Evolutionary conservation across 768 basidiomycete species (phyloP).

Genomic region (Mycena kentingensis): DNA sequence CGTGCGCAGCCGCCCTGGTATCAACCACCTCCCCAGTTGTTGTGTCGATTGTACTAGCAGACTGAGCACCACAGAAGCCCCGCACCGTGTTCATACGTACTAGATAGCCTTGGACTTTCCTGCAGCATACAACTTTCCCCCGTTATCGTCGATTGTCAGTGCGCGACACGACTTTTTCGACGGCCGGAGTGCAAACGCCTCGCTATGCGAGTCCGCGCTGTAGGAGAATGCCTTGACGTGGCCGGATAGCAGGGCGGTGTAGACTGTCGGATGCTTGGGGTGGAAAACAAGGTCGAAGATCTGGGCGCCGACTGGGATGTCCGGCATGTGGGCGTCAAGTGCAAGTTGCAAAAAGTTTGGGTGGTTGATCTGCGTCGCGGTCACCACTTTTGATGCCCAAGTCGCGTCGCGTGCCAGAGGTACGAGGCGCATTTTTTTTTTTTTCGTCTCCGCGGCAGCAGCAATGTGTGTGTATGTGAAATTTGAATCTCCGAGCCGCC

Average conservation of each 20-base stretch:
- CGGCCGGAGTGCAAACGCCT: conserved; percentile 64
- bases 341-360: neutral
- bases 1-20: conserved; percentile 58
- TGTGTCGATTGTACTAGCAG: conserved; percentile 67
- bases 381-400: no score
- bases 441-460: no score
- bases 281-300: conserved; percentile 92
- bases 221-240: conserved; percentile 82
- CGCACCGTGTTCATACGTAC: conserved; percentile 47
- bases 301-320: conserved; percentile 74
- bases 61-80: conserved; percentile 6
- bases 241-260: conserved; percentile 78
- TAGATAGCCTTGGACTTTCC: conserved; percentile 81
- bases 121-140: conserved; percentile 69
- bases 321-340: conserved; percentile 40
- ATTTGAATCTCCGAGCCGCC: no score
- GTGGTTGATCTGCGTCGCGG: neutral
- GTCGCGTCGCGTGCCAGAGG: no score
- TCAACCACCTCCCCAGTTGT: conserved; percentile 51
- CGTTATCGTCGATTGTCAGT: conserved; percentile 67
- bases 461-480: no score
- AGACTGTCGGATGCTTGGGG: conserved; percentile 69
- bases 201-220: conserved; percentile 60
- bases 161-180: conserved; percentile 85
- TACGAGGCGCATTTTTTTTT: no score